phyloP scores from a whole-genome alignment of 768 basidiomycete species.

The Collybiopsis luxurians region DNA sequence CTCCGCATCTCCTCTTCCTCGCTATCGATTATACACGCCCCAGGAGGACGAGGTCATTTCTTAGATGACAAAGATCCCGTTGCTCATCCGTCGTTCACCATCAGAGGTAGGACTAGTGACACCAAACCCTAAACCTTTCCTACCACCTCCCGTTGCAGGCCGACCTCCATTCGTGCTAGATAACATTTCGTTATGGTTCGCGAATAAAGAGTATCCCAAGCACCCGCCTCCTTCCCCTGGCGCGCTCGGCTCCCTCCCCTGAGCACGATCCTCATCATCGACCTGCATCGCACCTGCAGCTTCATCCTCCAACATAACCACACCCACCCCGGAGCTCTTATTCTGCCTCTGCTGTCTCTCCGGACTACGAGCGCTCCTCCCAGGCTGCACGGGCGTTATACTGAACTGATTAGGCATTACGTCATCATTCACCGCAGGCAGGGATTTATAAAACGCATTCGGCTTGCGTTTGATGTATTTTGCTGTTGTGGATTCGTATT shows the following conservation, averaged over 20 bases:
- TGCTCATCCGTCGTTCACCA: neutral
- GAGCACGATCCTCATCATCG: neutral
- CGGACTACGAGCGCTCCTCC: neutral
- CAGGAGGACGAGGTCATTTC: neutral
- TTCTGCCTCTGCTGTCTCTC: neutral
- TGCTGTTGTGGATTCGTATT: constrained; percentile 9
- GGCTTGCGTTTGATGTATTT: constrained; percentile 36
- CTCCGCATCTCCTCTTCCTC: neutral
- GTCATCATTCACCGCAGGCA: constrained; percentile 27
- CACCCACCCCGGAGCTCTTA: neutral
- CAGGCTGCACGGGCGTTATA: neutral
- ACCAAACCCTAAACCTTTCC: neutral
- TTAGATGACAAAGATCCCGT: neutral
- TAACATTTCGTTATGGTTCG: neutral
- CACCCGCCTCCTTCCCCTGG: neutral
- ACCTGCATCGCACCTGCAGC: neutral
- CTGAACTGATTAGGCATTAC: neutral
- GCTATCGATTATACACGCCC: neutral
- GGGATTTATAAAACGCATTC: constrained; percentile 70
- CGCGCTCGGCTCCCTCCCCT: too few species aligned
- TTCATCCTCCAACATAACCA: neutral
- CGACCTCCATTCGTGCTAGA: neutral
- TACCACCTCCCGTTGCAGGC: neutral
- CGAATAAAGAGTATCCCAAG: constrained; percentile 1
- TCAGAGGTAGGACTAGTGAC: too few species aligned